Evolutionary conservation across 257 asterid genomes (phyloP).

Genomic region (Knoxia roxburghii): DNA sequence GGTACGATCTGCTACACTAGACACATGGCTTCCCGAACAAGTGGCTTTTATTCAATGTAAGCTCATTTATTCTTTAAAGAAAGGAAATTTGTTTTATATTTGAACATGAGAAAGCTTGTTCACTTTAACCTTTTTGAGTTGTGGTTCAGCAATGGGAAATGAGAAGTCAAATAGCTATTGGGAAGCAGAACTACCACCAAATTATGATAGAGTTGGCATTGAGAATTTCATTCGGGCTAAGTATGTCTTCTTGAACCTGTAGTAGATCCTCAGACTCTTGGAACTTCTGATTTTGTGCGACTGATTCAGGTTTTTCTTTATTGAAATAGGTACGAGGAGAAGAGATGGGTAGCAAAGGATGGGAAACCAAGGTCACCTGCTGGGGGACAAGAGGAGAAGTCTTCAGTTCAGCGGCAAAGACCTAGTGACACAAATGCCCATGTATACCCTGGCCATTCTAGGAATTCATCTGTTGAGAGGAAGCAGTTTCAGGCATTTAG

Average conservation of each 20-base stretch:
- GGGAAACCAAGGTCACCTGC: constrained; percentile 58
- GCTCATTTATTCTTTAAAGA: constrained; percentile 22
- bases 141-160: constrained; percentile 81
- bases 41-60: constrained; percentile 95
- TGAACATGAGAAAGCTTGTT: constrained; percentile 3
- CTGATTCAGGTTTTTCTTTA: constrained; percentile 13
- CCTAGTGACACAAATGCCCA: constrained; percentile 58
- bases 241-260: constrained; percentile 42
- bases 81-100: neutral
- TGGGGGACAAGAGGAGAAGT: constrained; percentile 52
- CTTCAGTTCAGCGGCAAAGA: constrained; percentile 58
- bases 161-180: constrained; percentile 93
- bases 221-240: constrained; percentile 99
- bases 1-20: constrained; percentile 99
- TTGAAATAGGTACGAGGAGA: constrained; percentile 76
- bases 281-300: constrained; percentile 17
- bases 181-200: constrained; percentile 99
- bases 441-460: constrained; percentile 42
- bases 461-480: constrained; percentile 48
- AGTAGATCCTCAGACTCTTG: neutral
- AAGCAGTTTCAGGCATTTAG: constrained; percentile 35
- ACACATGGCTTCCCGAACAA: constrained; percentile 99
- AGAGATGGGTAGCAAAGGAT: constrained; percentile 87
- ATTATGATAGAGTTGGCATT: constrained; percentile 97
- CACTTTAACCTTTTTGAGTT: neutral